Percentiles rank a stretch among this genome's conserved stretches.
Conservation (phyloP, 805 yeast genomes). For the Yarrowia hollandica region DNA sequence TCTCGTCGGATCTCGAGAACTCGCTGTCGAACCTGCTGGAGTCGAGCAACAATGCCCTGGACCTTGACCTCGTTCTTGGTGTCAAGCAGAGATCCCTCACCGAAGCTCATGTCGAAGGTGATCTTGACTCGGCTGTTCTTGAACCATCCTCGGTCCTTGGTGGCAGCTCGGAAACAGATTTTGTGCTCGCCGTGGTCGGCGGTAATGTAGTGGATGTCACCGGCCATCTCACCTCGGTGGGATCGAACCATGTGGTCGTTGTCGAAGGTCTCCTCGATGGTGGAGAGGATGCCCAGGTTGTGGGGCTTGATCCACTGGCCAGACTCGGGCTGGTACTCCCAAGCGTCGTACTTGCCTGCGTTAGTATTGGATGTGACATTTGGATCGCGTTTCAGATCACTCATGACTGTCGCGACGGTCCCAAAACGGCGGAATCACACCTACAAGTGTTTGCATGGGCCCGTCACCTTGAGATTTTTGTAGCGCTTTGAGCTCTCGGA, state of each 20-base stretch:
- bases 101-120: slow-evolving; percentile 68
- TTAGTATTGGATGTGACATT: neutral
- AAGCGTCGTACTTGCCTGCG: slow-evolving; percentile 56
- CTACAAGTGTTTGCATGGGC: no score
- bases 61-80: slow-evolving; percentile 57
- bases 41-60: slow-evolving; percentile 54
- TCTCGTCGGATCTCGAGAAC: slow-evolving; percentile 62
- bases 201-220: slow-evolving; percentile 79
- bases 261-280: slow-evolving; percentile 82
- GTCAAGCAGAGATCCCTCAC: slow-evolving; percentile 65
- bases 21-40: slow-evolving; percentile 57
- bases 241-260: slow-evolving; percentile 73
- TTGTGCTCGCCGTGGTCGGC: slow-evolving; percentile 82
- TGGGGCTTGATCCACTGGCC: slow-evolving; percentile 56
- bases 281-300: slow-evolving; percentile 57
- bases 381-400: no score
- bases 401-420: neutral
- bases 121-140: slow-evolving; percentile 62
- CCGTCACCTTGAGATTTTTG: no score
- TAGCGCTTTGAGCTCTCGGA: no score
- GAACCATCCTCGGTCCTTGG: slow-evolving; percentile 56
- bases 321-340: slow-evolving; percentile 54
- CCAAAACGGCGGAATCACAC: no score
- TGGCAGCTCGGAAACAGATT: slow-evolving; percentile 67
- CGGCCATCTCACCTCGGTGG: slow-evolving; percentile 60